Base-by-base conservation (phyloP, 805 yeast species). In the Cyberlindnera mrakii region DNA sequence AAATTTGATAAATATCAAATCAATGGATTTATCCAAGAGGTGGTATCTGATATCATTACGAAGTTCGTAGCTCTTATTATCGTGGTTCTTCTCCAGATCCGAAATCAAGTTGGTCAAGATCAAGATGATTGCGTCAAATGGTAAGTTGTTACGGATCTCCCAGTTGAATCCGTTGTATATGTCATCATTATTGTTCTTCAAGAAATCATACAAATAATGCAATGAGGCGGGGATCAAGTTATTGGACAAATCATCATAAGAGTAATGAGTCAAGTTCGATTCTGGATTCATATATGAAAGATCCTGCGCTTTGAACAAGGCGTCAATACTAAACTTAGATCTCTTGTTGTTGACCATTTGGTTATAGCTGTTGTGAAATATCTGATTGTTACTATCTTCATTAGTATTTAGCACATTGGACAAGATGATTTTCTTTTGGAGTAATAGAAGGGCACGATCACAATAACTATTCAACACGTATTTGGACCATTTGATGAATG, bases 131-230 rank as follows among this genome's bases (percentile, higher is more conserved):
- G 80, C 76, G 57, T 78, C 82, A 40, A 78, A 64, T 3, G 85
- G 85, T 38, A 78, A 70, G n/a, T 77, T 75, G 36, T 80, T 65
- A 52, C 78, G 72, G 39, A 78, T 67, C 48, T 77, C 78, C 84
- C 84, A 78, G 50, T 78, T 78, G 57, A 66, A 78, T 43, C 71
- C 68, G 6, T 77, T 77, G 54, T 71, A 75, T 40, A 72, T 68
- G 35, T 60, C 63, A 41, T 58, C 60, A 44, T 71, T 68, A 50
- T 74, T 74, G 48, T 75, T 70, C 54, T 73, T 71, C 46, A 75
- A 59, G 52, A 78, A 78, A 45, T 75, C 77, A 50, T 74, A 74
- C 48, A 78, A 59, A 49, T 75, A 77, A 51, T 78, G 83, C 36
- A 78, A 53, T 10, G 78, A 66, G 2, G 80, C 70, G 1, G 84